Evolutionary conservation across 148 eudicot species (phyloP).

Genomic region (Amaranthus cruentus): DNA sequence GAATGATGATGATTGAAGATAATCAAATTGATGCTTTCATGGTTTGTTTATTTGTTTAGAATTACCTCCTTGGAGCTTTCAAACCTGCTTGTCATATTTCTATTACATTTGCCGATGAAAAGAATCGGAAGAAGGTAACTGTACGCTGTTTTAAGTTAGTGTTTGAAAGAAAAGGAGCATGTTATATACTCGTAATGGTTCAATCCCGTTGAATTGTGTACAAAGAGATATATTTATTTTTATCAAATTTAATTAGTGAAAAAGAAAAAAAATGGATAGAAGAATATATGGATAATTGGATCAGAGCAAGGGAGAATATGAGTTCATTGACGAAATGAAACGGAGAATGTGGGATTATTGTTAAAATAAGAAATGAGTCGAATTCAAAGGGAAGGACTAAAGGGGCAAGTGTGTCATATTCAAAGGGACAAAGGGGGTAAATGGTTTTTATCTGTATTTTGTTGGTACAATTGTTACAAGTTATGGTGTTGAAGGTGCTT

Average conservation of each 20-base stretch:
- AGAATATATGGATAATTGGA: too few species aligned
- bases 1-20: background rate
- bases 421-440: background rate
- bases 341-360: too few species aligned
- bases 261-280: too few species aligned
- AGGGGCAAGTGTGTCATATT: too few species aligned
- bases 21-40: background rate
- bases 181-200: background rate
- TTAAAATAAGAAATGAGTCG: too few species aligned
- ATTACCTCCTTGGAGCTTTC: constrained; percentile 88
- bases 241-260: too few species aligned
- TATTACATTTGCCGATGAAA: constrained; percentile 74
- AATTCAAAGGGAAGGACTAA: too few species aligned
- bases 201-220: too few species aligned
- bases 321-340: too few species aligned
- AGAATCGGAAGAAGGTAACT: constrained; percentile 82
- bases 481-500: background rate
- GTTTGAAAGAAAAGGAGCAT: background rate
- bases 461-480: background rate
- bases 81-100: constrained; percentile 86
- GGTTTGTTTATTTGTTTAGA: constrained; percentile 31
- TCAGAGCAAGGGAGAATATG: too few species aligned
- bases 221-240: too few species aligned
- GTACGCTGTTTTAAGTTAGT: background rate
- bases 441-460: background rate